phyloP scores from a whole-genome alignment of 805 yeast species.

The Kregervanrija fluxuum region DNA sequence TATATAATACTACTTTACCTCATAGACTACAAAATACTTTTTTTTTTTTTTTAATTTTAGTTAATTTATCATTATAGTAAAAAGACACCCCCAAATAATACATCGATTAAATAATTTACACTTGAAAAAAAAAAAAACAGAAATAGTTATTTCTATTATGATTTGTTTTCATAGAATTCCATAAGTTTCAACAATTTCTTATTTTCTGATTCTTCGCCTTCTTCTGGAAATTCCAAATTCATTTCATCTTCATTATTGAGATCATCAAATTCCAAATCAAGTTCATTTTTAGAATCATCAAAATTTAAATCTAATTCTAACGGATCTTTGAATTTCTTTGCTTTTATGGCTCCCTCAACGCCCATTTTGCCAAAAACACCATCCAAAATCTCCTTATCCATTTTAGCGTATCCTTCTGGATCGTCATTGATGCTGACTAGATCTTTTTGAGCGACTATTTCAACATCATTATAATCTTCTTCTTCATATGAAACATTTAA shows the following conservation, averaged over 20 bases:
- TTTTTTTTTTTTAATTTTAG: too few relatives aligned
- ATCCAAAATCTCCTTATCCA: background rate
- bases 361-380: background rate
- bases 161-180: constrained; percentile 15
- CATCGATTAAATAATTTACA: too few relatives aligned
- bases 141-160: constrained; percentile 4
- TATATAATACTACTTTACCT: background rate
- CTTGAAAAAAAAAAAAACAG: too few relatives aligned
- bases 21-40: too few relatives aligned
- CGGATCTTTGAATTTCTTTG: constrained; percentile 17
- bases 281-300: constrained; percentile 1
- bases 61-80: too few relatives aligned
- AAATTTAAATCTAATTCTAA: constrained; percentile 16
- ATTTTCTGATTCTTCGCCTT: constrained; percentile 15
- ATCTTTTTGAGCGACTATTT: too few relatives aligned
- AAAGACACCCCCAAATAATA: too few relatives aligned
- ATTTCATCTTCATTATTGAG: constrained; percentile 10
- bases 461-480: background rate
- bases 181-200: constrained; percentile 15
- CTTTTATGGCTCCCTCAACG: constrained; percentile 3
- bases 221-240: constrained; percentile 21
- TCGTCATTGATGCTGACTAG: too few relatives aligned
- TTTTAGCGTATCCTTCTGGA: background rate
- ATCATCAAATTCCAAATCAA: constrained; percentile 1
- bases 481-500: constrained; percentile 8